These are phyloP conservation scores for Clausena lansium DNA, from an alignment of 345 rosid genomes.

Conservation along the genomic window DNA sequence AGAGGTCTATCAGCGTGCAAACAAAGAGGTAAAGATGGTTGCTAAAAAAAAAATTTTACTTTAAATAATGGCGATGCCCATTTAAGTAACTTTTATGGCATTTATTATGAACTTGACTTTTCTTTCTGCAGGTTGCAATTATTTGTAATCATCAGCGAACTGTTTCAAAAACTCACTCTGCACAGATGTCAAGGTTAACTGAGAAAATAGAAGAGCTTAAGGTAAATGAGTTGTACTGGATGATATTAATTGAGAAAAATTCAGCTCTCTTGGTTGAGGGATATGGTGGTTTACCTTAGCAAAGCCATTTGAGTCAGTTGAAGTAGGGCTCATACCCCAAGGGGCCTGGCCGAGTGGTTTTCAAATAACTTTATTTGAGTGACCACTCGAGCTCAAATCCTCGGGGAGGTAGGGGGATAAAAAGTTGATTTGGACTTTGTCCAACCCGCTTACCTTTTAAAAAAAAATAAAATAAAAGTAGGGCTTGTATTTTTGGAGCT, in stretches of 20 bases:
- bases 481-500: conserved; percentile 10
- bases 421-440: too few species aligned
- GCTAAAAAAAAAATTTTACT: background rate
- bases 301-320: background rate
- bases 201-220: conserved; percentile 73
- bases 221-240: conserved; percentile 37
- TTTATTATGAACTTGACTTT: conserved; percentile 18
- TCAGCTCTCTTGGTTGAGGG: background rate
- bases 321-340: background rate
- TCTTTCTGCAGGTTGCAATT: conserved; percentile 78
- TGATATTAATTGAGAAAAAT: background rate
- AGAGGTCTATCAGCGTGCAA: conserved; percentile 74
- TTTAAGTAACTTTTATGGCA: background rate
- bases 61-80: background rate
- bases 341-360: background rate
- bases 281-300: background rate
- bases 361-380: background rate
- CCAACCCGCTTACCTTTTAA: too few species aligned
- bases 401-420: too few species aligned
- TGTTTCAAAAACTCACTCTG: conserved; percentile 74
- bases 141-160: conserved; percentile 98
- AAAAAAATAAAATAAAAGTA: too few species aligned
- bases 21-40: conserved; percentile 67
- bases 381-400: too few species aligned
- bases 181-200: conserved; percentile 76